A percentile compares a stretch with the other conserved stretches of the same genome.
Conservation (phyloP, 805 yeast species). For the Schizosaccharomyces lindneri region DNA sequence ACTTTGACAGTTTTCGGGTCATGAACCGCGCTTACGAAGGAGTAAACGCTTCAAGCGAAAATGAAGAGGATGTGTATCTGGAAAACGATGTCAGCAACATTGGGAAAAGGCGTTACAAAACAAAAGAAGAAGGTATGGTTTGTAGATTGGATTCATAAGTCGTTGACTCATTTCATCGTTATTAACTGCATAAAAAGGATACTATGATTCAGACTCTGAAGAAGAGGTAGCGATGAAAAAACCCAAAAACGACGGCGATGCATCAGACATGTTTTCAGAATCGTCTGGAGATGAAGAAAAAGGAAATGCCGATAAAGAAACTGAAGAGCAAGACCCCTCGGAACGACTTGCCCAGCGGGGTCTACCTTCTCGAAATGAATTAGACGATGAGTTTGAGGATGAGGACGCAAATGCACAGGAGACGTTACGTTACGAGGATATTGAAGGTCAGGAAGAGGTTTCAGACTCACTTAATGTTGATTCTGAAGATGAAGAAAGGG, state of each 20-base stretch:
- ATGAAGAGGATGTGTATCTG: not conserved
- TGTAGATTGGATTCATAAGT: not conserved
- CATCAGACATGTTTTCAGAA: not conserved
- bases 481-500: conserved; percentile 6
- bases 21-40: no score
- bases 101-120: not conserved
- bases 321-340: not conserved
- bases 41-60: no score
- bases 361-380: conserved; percentile 3
- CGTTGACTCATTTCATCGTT: not conserved
- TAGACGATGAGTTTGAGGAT: conserved; percentile 10
- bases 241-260: not conserved
- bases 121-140: not conserved
- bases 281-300: not conserved
- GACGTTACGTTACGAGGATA: not conserved
- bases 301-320: no score
- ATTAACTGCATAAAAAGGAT: not conserved
- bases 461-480: conserved; percentile 5
- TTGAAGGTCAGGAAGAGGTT: conserved; percentile 1
- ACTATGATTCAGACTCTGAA: not conserved
- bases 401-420: conserved; percentile 6
- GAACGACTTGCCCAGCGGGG: not conserved
- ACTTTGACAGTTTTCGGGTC: no score
- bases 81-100: not conserved
- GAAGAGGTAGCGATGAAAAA: not conserved